A percentile compares a stretch with the other conserved stretches of the same genome.
phyloP scores from a whole-genome alignment of 305 asterid genomes.

The Solanum aculeatissimum region DNA sequence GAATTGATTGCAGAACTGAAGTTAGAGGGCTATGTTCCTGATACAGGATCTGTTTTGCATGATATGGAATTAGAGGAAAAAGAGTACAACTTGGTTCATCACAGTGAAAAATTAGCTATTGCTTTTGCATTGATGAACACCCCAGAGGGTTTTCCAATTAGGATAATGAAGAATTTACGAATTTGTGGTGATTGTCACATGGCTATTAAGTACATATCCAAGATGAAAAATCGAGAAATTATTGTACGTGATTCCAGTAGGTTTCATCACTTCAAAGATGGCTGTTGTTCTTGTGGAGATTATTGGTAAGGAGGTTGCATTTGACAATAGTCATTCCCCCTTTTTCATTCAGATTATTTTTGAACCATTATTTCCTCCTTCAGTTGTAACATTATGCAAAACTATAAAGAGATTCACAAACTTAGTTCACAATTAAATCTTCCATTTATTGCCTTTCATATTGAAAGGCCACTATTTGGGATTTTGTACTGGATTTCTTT shows the following conservation, averaged over 20 bases:
- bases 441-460: neutral
- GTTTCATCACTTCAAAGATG: slow-evolving; percentile 75
- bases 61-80: slow-evolving; percentile 78
- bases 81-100: slow-evolving; percentile 61
- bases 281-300: slow-evolving; percentile 77
- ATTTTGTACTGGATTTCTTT: neutral
- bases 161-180: slow-evolving; percentile 86
- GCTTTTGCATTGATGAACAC: slow-evolving; percentile 69
- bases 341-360: neutral
- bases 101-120: slow-evolving; percentile 78
- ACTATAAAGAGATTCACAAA: neutral
- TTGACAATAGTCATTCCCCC: neutral
- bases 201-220: slow-evolving; percentile 56
- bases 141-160: slow-evolving; percentile 43
- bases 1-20: slow-evolving; percentile 48
- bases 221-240: slow-evolving; percentile 48
- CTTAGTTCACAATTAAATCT: neutral
- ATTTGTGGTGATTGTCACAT: slow-evolving; percentile 73
- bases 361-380: neutral
- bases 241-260: slow-evolving; percentile 62
- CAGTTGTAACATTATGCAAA: neutral
- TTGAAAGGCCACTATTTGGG: neutral
- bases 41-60: slow-evolving; percentile 48
- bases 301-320: slow-evolving; percentile 50
- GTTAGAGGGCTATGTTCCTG: slow-evolving; percentile 59